Conservation (phyloP, 1,284 basidiomycete species). For the Tranzscheliella williamsii region DNA sequence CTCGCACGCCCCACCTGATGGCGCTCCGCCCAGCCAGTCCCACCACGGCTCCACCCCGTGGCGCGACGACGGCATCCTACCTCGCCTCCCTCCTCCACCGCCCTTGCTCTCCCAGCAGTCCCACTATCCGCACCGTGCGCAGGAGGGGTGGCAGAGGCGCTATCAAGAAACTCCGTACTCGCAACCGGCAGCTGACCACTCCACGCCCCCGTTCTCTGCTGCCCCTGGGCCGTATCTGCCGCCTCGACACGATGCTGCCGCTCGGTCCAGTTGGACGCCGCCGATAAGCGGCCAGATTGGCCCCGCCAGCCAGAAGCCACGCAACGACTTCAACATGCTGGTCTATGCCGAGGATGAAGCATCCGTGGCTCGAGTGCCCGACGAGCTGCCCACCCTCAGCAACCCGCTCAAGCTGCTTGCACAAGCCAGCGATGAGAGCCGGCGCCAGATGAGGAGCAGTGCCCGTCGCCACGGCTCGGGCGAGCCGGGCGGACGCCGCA, state of each 20-base stretch:
- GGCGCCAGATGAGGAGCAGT: not conserved
- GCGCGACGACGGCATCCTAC: too few relatives aligned
- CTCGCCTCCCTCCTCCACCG: too few relatives aligned
- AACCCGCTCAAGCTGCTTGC: slow-evolving; percentile 41
- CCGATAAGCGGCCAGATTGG: not conserved
- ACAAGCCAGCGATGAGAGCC: slow-evolving; percentile 6
- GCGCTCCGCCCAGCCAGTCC: too few relatives aligned
- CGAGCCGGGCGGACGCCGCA: not conserved
- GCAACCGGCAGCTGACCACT: not conserved
- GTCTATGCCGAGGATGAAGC: slow-evolving; percentile 36
- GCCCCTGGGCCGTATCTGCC: not conserved
- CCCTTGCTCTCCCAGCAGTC: too few relatives aligned
- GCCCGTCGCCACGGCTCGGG: not conserved
- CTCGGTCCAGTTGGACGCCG: not conserved
- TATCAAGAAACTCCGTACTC: not conserved
- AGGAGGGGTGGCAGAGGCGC: not conserved
- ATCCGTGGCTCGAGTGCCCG: slow-evolving; percentile 13
- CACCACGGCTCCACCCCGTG: too few relatives aligned
- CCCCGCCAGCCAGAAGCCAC: not conserved
- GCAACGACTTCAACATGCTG: slow-evolving; percentile 31
- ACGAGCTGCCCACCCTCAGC: slow-evolving; percentile 24
- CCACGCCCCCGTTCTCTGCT: not conserved
- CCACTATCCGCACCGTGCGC: not conserved
- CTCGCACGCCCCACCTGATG: too few relatives aligned
- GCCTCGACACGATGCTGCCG: not conserved